Evolutionary conservation across 1,139 yeast species (phyloP), one percentile per base, ranked within the genome.

Genomic region (Magnusiomyces magnusii): DNA sequence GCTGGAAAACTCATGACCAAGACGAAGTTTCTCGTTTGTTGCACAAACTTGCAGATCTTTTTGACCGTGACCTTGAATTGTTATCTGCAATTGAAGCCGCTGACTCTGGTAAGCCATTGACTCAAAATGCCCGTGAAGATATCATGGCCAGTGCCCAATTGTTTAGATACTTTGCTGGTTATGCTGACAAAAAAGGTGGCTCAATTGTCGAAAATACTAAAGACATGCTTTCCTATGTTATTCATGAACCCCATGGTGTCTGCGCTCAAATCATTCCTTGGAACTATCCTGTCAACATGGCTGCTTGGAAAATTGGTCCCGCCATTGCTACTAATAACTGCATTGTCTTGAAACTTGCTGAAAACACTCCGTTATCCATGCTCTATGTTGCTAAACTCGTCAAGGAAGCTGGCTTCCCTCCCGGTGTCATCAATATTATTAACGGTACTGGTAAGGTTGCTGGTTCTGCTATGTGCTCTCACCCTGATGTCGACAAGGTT

Each of bases 261-360:
- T 86, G 92, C 75, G 95, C 93, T 61, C 92, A 87, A 71, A 87
- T 89, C 67, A 87, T 88, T 63, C 96, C 96, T 64, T 89, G 96
- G 95, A 89, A 89, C 75, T 89, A 86, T 81, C 95, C 96, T 64
- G 70, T 87, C 67, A 79, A 85, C 74, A 86, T 87, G 89, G 80
- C 85, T 68, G 76, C 88, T 27, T 87, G 95, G 95, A 69, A 69
- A 62, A 57, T 87, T 61, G 92, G 86, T 57, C 93, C 95, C 52
- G 91, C 92, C 62, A 75, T 87, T 66, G 91, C 88, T 61, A 81
- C 93, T 62, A 93, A 93, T 75, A 87, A 87, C 76, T 82, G 87
- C 56, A 76, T 84, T 67, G 85, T 87, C 57, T 75, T 87, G 70
- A 87, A 87, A 75, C 83, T 91, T 53, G 90, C 95, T 52, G 87